A percentile compares a stretch with the other conserved stretches of the same genome.
These are phyloP conservation scores for Phytophthora sansomeana DNA, from an alignment of 352 stramenopile genomes.

Conservation along the genomic window DNA sequence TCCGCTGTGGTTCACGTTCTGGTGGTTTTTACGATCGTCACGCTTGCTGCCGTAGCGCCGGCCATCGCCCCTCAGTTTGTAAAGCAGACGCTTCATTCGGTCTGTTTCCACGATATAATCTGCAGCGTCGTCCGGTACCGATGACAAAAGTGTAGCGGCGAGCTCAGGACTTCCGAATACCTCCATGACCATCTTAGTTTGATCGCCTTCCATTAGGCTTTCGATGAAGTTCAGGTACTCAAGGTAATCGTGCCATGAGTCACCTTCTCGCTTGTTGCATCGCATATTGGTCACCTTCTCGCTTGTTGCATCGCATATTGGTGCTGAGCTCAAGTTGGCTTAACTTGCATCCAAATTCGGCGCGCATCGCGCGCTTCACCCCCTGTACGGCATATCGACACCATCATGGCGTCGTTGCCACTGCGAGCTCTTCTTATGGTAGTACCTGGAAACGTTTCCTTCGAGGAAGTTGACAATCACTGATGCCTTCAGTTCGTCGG, in stretches of 20 bases:
- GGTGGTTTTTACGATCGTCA: not conserved
- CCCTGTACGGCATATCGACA: not conserved
- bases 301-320: not conserved
- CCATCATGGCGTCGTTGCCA: constrained; percentile 5
- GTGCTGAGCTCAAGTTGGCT: constrained; percentile 16
- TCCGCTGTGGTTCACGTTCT: not conserved
- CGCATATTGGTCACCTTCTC: no score
- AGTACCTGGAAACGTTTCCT: constrained; percentile 9
- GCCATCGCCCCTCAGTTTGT: constrained; percentile 1
- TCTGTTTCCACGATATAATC: not conserved
- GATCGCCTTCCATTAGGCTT: constrained; percentile 14
- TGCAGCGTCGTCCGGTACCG: not conserved
- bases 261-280: constrained; percentile 2
- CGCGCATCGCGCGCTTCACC: not conserved
- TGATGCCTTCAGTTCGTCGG: constrained; percentile 11
- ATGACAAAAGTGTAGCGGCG: not conserved
- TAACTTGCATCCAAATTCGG: constrained; percentile 8
- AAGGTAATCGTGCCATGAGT: constrained; percentile 9
- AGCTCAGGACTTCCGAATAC: constrained; percentile 11
- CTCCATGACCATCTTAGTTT: constrained; percentile 6
- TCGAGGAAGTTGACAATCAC: constrained; percentile 20
- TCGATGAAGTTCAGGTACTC: constrained; percentile 21
- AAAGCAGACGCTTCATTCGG: constrained; percentile 11
- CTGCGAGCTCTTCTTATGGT: constrained; percentile 18
- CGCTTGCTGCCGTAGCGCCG: not conserved